phyloP scores from a whole-genome alignment of 176 grass and related monocot genomes.

The Cenchrus purpureus region DNA sequence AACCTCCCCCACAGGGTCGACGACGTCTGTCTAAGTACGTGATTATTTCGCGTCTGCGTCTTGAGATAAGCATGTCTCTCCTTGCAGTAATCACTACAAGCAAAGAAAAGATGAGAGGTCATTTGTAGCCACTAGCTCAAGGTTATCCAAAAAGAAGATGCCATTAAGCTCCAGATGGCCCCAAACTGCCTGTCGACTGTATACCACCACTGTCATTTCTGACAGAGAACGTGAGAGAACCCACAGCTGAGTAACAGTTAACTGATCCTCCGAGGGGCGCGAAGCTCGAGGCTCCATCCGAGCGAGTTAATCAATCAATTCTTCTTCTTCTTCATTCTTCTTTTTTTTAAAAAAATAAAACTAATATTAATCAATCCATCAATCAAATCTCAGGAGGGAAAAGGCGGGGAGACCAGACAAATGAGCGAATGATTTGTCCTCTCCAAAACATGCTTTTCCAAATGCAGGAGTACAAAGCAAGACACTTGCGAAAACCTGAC shows the following conservation, averaged over 20 bases:
- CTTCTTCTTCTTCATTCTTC: not conserved
- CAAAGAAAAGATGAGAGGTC: not conserved
- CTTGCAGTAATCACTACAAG: conserved; percentile 18
- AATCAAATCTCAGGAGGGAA: conserved; percentile 21
- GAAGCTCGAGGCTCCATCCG: conserved; percentile 10
- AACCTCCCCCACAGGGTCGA: not conserved
- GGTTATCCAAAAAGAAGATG: not conserved
- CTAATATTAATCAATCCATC: not conserved
- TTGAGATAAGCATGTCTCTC: not conserved
- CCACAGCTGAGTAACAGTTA: not conserved
- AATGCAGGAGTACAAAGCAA: conserved; percentile 44
- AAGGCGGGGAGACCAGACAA: conserved; percentile 13
- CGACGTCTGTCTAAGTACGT: not conserved
- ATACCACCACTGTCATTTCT: not conserved
- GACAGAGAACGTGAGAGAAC: conserved; percentile 2
- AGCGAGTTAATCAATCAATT: conserved; percentile 35
- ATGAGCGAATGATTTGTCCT: conserved; percentile 33
- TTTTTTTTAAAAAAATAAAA: not conserved
- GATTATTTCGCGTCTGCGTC: conserved; percentile 27
- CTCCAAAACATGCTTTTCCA: conserved; percentile 26
- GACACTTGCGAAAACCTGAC: conserved; percentile 32
- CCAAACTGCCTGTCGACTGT: conserved; percentile 3
- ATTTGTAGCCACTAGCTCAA: not conserved
- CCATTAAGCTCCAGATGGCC: not conserved
- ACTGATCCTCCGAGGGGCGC: not conserved